Conservation (phyloP, 164 flowering plant species). For the Vitis amurensis region DNA sequence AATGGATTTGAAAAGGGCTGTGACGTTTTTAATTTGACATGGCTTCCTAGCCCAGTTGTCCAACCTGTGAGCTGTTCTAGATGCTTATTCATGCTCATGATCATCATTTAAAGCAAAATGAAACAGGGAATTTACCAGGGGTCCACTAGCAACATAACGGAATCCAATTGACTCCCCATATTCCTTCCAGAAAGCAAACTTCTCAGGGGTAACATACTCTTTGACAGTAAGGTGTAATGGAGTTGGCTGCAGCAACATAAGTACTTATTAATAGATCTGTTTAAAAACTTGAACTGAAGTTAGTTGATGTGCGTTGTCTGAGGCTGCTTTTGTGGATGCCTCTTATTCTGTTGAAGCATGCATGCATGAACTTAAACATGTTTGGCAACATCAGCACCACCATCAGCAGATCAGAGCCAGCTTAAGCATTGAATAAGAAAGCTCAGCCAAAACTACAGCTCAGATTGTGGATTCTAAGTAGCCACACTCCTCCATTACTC, state of each 20-base stretch:
- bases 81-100: neutral
- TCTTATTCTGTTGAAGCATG: too few relatives aligned
- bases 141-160: slow-evolving; percentile 95
- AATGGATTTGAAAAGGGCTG: too few relatives aligned
- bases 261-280: neutral
- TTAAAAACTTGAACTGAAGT: neutral
- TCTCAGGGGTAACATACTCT: slow-evolving; percentile 90
- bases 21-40: too few relatives aligned
- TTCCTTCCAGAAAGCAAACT: slow-evolving; percentile 87
- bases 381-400: neutral
- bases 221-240: slow-evolving; percentile 93
- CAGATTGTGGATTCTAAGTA: too few relatives aligned
- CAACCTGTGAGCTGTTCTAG: too few relatives aligned
- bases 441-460: neutral
- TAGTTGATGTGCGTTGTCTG: neutral
- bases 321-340: too few relatives aligned
- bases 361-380: neutral
- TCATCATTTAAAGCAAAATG: neutral
- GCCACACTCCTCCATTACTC: too few relatives aligned
- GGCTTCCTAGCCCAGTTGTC: too few relatives aligned
- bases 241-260: slow-evolving; percentile 71
- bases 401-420: neutral
- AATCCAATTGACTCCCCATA: slow-evolving; percentile 94
- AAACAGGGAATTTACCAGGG: slow-evolving; percentile 53
- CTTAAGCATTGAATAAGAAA: neutral